Percentiles rank a stretch among this genome's conserved stretches.
Conservation (phyloP, 306 rosid genomes). For the Trifolium dubium region DNA sequence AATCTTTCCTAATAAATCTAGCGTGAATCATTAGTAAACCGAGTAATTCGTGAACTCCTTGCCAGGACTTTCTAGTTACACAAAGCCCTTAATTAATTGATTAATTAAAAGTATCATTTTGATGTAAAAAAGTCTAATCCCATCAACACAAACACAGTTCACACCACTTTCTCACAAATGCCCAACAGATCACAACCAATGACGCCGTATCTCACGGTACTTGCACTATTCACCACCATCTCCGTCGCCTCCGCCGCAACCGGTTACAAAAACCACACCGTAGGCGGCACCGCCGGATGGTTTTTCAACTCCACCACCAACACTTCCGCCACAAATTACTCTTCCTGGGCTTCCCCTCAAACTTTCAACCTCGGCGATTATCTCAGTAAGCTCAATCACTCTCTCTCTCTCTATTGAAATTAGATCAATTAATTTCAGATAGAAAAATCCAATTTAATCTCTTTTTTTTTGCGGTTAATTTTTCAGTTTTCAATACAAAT, state of each 20-base stretch:
- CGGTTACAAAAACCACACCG: constrained; percentile 74
- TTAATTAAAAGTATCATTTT: too few relatives aligned
- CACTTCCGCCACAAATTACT: constrained; percentile 71
- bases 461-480: neutral
- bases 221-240: constrained; percentile 35
- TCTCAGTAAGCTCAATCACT: constrained; percentile 60
- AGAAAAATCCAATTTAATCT: neutral
- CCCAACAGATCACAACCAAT: constrained; percentile 30
- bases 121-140: too few relatives aligned
- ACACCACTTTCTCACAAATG: constrained; percentile 11
- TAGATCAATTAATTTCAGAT: neutral
- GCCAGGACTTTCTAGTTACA: too few relatives aligned
- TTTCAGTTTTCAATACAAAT: constrained; percentile 73
- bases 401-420: constrained; percentile 13
- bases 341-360: constrained; percentile 74
- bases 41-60: too few relatives aligned
- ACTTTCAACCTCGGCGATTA: constrained; percentile 84
- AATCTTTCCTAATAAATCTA: too few relatives aligned
- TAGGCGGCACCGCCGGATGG: constrained; percentile 81
- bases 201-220: constrained; percentile 37
- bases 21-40: too few relatives aligned
- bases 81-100: too few relatives aligned
- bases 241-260: constrained; percentile 40
- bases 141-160: neutral
- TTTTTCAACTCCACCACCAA: constrained; percentile 69